Percentiles rank a stretch among this genome's conserved stretches.
Conservation (phyloP, 257 asterid genomes). For the Solanum verrucosum region DNA sequence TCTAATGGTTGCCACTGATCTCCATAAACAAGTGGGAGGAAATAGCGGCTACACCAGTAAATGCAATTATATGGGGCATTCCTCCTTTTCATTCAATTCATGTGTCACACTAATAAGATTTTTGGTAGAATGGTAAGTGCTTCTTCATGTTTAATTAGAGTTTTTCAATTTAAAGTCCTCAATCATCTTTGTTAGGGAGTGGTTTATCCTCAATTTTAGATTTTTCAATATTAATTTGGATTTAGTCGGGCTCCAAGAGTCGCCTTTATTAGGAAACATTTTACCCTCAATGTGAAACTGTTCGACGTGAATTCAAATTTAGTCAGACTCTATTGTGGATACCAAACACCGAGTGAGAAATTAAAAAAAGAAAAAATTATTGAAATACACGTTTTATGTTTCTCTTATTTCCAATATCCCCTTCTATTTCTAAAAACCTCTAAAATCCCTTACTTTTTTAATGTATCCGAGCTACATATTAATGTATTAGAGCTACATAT, state of each 20-base stretch:
- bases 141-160: background rate
- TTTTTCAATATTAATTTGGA: accelerated
- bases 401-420: too few species aligned
- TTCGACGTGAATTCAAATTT: too few species aligned
- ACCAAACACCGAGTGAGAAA: accelerated
- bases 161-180: accelerated
- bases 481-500: too few species aligned
- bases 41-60: conserved; percentile 10
- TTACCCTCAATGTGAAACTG: too few species aligned
- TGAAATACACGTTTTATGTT: too few species aligned
- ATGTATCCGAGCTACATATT: too few species aligned
- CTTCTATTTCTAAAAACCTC: too few species aligned
- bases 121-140: accelerated
- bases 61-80: background rate
- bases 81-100: background rate
- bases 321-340: accelerated
- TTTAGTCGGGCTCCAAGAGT: background rate
- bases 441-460: too few species aligned
- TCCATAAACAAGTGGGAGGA: conserved; percentile 1
- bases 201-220: too few species aligned
- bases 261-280: accelerated
- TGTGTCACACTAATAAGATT: background rate
- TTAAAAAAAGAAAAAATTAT: too few species aligned
- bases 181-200: too few species aligned
- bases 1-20: background rate